Evolutionary conservation across 768 basidiomycete genomes (phyloP), one percentile per base, ranked within the genome.

Genomic region (Amanita pseudoporphyria): DNA sequence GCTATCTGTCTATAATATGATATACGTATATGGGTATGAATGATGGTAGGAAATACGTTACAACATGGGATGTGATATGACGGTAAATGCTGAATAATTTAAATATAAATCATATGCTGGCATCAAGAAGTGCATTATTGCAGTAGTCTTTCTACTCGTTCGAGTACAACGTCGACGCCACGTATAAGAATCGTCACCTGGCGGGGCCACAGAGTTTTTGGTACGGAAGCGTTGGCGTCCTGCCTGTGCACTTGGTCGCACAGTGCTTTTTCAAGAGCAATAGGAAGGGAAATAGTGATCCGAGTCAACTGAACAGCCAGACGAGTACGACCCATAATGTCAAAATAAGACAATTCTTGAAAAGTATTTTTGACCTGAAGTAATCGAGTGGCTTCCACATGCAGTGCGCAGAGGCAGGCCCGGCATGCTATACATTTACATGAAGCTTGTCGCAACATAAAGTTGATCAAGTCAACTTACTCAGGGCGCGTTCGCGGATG

Each of bases 301-400:
- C 57, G 78, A 2, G 82, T 82, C 37, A 93, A 73, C 55, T 84
- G 82, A 35, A 91, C 78, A 6, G 84, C 83, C 31, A 91, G 69
- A 9, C 87, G 78, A 2, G 82, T 81, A 12, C 90, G 82, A 12
- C 83, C 82, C 42, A 81, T 69, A 52, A 92, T 65, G 62, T 90
- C 86, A 54, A 90, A 76, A 59, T 87, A 91, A 10, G 84, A 79
- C 21, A 91, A 73, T 45, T 79, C 73, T 21, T 82, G 78, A 52
- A 93, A 82, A 5, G 79, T 77, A 55, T 81, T 78, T 58, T 90
- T 89, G 18, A 90, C 74, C 59, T 92, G 88, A 54, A 90, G 75
- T n/a, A 90, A 76, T 33, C 82, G 78, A n/a, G 76, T 69, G 50
- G 90, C 73, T 57, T 88, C 81, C 18, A 78, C 66, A 60, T 84